These are phyloP conservation scores for Zychaea mexicana DNA, from an alignment of 371 early-diverging fungal species.

Conservation along the genomic window DNA sequence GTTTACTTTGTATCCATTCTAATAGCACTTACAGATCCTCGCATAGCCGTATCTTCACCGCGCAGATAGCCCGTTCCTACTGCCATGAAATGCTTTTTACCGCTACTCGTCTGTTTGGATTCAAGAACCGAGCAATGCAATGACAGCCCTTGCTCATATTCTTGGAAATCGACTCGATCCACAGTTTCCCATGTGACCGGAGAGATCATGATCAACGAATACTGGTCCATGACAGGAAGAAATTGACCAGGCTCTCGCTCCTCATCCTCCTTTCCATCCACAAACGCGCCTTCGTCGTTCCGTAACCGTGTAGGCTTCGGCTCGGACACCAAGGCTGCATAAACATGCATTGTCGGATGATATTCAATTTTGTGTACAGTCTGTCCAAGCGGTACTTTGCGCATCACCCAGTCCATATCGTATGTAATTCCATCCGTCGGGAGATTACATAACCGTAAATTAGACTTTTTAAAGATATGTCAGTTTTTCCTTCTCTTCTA, in stretches of 20 bases:
- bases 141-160: slow-evolving; percentile 86
- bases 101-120: slow-evolving; percentile 86
- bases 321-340: slow-evolving; percentile 75
- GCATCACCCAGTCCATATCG: slow-evolving; percentile 86
- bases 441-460: slow-evolving; percentile 72
- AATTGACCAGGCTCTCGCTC: slow-evolving; percentile 49
- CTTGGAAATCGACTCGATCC: slow-evolving; percentile 78
- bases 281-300: slow-evolving; percentile 68
- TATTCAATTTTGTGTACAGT: slow-evolving; percentile 80
- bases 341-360: slow-evolving; percentile 82
- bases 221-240: slow-evolving; percentile 67
- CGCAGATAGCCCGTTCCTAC: slow-evolving; percentile 89
- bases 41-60: slow-evolving; percentile 93
- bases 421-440: slow-evolving; percentile 72
- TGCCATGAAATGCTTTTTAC: slow-evolving; percentile 85
- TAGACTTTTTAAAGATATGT: slow-evolving; percentile 42
- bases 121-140: slow-evolving; percentile 84
- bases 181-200: slow-evolving; percentile 96
- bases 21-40: slow-evolving; percentile 74
- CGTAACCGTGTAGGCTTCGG: slow-evolving; percentile 64
- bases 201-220: slow-evolving; percentile 84
- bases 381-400: slow-evolving; percentile 75
- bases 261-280: slow-evolving; percentile 42
- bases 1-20: neutral
- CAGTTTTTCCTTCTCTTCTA: neutral